Percentiles rank a stretch among this genome's conserved stretches.
These are phyloP conservation scores for Teunomyces lycoperdinae DNA, from an alignment of 805 yeast species.

Conservation along the genomic window DNA sequence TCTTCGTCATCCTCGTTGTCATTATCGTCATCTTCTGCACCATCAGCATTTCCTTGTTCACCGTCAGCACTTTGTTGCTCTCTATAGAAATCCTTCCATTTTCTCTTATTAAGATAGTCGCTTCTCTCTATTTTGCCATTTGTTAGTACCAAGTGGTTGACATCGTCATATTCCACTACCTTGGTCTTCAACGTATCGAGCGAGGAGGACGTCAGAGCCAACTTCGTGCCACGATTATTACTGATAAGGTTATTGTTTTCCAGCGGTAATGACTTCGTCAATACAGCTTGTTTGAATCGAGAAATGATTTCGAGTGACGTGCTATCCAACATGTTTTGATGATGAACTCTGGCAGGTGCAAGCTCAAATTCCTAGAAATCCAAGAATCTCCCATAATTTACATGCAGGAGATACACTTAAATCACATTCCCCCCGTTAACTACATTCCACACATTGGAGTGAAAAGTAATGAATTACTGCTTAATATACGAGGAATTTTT, in stretches of 20 bases:
- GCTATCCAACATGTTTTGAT: conserved; percentile 32
- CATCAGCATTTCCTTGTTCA: conserved; percentile 6
- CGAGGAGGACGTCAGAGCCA: conserved; percentile 13
- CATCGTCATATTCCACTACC: conserved; percentile 39
- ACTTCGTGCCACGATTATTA: conserved; percentile 33
- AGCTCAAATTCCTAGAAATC: neutral
- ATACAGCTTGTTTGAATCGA: conserved; percentile 36
- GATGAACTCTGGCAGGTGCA: neutral
- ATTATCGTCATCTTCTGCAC: conserved; percentile 8
- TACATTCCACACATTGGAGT: no score
- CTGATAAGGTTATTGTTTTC: conserved; percentile 8
- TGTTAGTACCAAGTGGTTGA: conserved; percentile 32
- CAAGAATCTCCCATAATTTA: neutral
- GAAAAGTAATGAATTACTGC: no score
- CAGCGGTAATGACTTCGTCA: conserved; percentile 13
- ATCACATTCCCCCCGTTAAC: no score
- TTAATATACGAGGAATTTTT: no score
- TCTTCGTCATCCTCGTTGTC: conserved; percentile 5
- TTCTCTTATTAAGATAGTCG: conserved; percentile 29
- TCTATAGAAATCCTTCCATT: conserved; percentile 32
- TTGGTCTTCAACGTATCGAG: conserved; percentile 26
- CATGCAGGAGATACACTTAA: no score
- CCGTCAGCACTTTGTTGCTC: neutral
- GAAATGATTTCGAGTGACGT: conserved; percentile 37
- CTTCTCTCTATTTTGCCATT: conserved; percentile 32